Base-by-base conservation (phyloP, 139 green algal genomes). In the Chlorella sp. region DNA sequence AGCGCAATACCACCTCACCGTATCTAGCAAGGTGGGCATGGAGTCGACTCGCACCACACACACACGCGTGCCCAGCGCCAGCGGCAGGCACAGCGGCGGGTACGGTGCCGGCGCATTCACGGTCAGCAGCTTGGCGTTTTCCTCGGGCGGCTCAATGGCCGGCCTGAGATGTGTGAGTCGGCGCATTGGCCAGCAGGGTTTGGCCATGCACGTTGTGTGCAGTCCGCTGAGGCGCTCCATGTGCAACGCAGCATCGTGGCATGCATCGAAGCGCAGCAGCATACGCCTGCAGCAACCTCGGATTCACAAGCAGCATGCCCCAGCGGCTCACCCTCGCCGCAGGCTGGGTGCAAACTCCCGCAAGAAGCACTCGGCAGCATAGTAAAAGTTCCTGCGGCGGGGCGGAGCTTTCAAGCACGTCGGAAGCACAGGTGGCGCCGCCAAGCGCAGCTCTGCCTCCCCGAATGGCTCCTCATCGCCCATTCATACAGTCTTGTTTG, bases 321-420 rank as follows among this genome's bases (percentile, higher is more conserved):
- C 8, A 11, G 8, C 8, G 51, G 2, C 77, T 60, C 60, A 73
- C 77, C 20, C 73, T 30, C 77, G 77, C 16, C 36, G 28, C 38
- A 62, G 60, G 9, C 41, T 36, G 1, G 3, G 62, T 1, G 84
- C 76, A 79, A 80, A 84, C 46, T 73, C 51, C 2, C 76, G 76
- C 54, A 87, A 19, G 51, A 87, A 87, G 65, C 84, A 87, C 76
- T 87, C 84, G 4, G 40, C 62, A 36, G 84, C 51, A 28, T 73
- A 58, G 41, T 76, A 87, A 3, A 79, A 69, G 54, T 64, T n/a
- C 84, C 51, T 60, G 51, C 51, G 14, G 51, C n/a, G n/a, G n/a
- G n/a, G n/a, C n/a, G n/a, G n/a, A n/a, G n/a, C n/a, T n/a, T n/a
- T n/a, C n/a, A n/a, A n/a, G n/a, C n/a, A n/a, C n/a, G n/a, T n/a